A percentile compares a stretch with the other conserved stretches of the same genome.
phyloP scores from a whole-genome alignment of 108 stramenopile species.

The Pseudonitzschia pungens region DNA sequence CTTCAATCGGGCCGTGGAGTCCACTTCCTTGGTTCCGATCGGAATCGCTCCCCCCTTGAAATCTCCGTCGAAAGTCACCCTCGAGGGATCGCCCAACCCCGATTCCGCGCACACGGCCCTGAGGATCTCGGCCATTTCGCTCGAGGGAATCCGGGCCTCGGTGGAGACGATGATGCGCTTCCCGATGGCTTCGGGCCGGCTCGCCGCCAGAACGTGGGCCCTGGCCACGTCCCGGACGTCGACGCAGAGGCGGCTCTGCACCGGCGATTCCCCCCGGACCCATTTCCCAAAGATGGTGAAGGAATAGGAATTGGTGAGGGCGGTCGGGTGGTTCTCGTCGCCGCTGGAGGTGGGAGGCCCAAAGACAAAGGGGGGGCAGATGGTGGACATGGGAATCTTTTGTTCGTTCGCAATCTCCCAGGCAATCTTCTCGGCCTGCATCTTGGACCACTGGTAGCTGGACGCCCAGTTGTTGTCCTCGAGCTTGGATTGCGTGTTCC shows the following conservation, averaged over 20 bases:
- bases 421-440: constrained; percentile 70
- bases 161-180: constrained; percentile 73
- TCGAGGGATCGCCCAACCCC: constrained; percentile 30
- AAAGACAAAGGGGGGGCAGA: constrained; percentile 85
- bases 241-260: constrained; percentile 77
- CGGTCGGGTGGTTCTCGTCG: too few species aligned
- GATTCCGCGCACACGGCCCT: constrained; percentile 24
- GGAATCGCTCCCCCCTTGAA: constrained; percentile 84
- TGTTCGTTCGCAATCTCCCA: constrained; percentile 47
- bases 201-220: constrained; percentile 71
- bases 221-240: constrained; percentile 81
- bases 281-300: constrained; percentile 70
- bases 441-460: constrained; percentile 85
- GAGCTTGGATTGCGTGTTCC: constrained; percentile 75
- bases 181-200: constrained; percentile 29
- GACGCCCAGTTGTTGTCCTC: constrained; percentile 70
- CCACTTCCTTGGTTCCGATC: constrained; percentile 72
- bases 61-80: constrained; percentile 54
- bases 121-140: constrained; percentile 57
- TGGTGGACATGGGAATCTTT: constrained; percentile 55
- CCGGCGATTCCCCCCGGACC: constrained; percentile 65
- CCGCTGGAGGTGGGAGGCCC: constrained; percentile 48
- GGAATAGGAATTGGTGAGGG: constrained; percentile 53
- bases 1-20: constrained; percentile 48
- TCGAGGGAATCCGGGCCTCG: constrained; percentile 63